Evolutionary conservation across 2,329 filamentous ascomycete species (phyloP).

Genomic region (Penicillium sclerotiorum): DNA sequence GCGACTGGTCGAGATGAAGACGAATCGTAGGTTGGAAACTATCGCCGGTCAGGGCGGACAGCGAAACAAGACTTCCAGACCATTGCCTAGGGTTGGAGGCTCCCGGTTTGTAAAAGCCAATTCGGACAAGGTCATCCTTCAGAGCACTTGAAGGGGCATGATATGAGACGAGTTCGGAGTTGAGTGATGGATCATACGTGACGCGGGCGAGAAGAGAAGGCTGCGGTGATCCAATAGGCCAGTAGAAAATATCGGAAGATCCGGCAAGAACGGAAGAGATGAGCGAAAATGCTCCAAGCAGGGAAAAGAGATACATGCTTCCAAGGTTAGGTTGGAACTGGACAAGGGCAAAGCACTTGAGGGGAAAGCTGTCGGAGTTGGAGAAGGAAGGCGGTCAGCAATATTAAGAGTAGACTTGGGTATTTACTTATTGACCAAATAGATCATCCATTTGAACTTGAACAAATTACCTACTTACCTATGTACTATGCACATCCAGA

Average conservation of each 20-base stretch:
- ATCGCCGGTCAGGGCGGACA: slow-evolving; percentile 33
- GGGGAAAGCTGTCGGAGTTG: not conserved
- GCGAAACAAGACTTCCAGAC: slow-evolving; percentile 44
- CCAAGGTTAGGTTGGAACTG: not conserved
- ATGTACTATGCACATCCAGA: no score
- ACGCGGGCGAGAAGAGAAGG: slow-evolving; percentile 44
- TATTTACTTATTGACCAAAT: no score
- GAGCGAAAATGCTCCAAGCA: slow-evolving; percentile 19
- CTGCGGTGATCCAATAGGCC: slow-evolving; percentile 36
- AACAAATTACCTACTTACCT: no score
- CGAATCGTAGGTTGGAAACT: slow-evolving; percentile 36
- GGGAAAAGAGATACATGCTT: slow-evolving; percentile 21
- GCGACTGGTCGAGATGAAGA: slow-evolving; percentile 41
- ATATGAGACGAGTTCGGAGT: slow-evolving; percentile 42
- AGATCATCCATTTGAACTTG: no score
- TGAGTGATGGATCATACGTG: slow-evolving; percentile 44
- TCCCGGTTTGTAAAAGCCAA: slow-evolving; percentile 53
- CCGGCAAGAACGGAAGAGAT: slow-evolving; percentile 18
- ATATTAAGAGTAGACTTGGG: no score
- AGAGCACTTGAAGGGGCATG: slow-evolving; percentile 34
- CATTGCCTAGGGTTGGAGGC: slow-evolving; percentile 39
- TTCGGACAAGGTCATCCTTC: slow-evolving; percentile 53
- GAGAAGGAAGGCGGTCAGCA: no score
- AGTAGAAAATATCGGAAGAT: slow-evolving; percentile 42
- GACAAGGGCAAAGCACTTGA: not conserved